These are phyloP conservation scores for Drechslera avenae DNA, from an alignment of 2,329 filamentous ascomycete species.

Conservation along the genomic window DNA sequence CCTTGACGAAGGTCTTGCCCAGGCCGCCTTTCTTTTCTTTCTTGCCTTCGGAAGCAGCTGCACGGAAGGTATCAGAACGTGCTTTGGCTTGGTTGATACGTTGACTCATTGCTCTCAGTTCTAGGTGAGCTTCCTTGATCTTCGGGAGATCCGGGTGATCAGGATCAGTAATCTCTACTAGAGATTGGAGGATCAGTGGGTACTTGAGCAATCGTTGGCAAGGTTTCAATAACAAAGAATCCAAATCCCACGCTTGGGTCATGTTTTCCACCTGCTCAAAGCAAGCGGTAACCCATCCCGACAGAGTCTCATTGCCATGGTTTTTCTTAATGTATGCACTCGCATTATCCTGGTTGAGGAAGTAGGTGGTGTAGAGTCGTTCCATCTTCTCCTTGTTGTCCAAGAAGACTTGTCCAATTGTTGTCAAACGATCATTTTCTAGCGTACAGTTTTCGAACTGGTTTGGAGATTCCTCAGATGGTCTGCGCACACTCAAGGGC, in stretches of 20 bases:
- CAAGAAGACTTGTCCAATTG: constrained; percentile 64
- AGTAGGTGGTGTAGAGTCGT: constrained; percentile 67
- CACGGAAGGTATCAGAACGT: constrained; percentile 79
- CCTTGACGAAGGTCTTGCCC: constrained; percentile 81
- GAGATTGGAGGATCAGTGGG: constrained; percentile 78
- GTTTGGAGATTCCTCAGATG: constrained; percentile 31
- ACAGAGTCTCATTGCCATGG: constrained; percentile 61
- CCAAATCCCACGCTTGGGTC: constrained; percentile 91
- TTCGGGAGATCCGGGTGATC: constrained; percentile 81
- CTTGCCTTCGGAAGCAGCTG: constrained; percentile 43
- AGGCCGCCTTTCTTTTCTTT: constrained; percentile 42
- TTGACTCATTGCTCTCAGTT: constrained; percentile 65
- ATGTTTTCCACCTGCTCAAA: constrained; percentile 90
- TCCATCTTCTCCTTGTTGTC: constrained; percentile 64
- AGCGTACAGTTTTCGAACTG: constrained; percentile 39
- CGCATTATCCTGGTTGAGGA: constrained; percentile 68
- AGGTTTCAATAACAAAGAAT: constrained; percentile 95
- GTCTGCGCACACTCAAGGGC: constrained; percentile 22
- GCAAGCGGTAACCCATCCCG: constrained; percentile 89
- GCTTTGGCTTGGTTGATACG: constrained; percentile 94
- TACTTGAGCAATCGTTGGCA: constrained; percentile 96
- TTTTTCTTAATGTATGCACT: constrained; percentile 65
- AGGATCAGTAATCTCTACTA: constrained; percentile 77
- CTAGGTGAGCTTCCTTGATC: constrained; percentile 74
- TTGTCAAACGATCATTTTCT: constrained; percentile 63